A percentile compares a stretch with the other conserved stretches of the same genome.
phyloP scores from a whole-genome alignment of 495 filamentous ascomycete species.

The Terfezia boudieri region DNA sequence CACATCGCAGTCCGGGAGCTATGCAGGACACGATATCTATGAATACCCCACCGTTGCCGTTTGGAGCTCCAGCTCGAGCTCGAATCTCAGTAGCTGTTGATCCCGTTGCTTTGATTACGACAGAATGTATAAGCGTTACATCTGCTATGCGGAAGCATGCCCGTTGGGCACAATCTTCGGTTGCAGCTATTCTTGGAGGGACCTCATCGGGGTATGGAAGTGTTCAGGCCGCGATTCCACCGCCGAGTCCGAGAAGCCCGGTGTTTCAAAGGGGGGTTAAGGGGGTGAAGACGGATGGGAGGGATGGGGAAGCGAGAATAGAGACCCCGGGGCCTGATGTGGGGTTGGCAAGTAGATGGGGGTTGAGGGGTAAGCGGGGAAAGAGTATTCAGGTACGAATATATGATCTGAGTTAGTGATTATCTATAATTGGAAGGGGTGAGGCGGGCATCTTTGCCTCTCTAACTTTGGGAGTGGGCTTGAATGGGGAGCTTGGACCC shows the following conservation, averaged over 20 bases:
- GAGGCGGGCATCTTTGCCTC: background rate
- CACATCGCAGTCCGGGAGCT: too few species aligned
- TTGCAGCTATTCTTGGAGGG: slow-evolving; percentile 83
- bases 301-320: slow-evolving; percentile 5
- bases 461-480: background rate
- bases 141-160: slow-evolving; percentile 96
- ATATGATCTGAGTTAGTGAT: too few species aligned
- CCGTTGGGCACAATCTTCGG: slow-evolving; percentile 88
- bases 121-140: slow-evolving; percentile 96
- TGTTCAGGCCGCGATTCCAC: slow-evolving; percentile 16
- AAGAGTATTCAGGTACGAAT: slow-evolving; percentile 57
- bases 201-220: slow-evolving; percentile 20
- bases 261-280: background rate
- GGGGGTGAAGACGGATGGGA: slow-evolving; percentile 6
- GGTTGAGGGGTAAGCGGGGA: slow-evolving; percentile 82
- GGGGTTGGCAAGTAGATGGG: slow-evolving; percentile 45
- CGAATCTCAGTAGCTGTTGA: slow-evolving; percentile 45
- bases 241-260: slow-evolving; percentile 8
- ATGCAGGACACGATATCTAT: too few species aligned
- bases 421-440: too few species aligned
- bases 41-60: too few species aligned
- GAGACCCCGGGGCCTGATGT: slow-evolving; percentile 19
- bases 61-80: too few species aligned
- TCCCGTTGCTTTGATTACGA: slow-evolving; percentile 83
- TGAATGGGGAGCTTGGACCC: background rate